Evolutionary conservation across 371 early-diverging fungal species (phyloP).

Genomic region (Basidiobolus meristosporus): DNA sequence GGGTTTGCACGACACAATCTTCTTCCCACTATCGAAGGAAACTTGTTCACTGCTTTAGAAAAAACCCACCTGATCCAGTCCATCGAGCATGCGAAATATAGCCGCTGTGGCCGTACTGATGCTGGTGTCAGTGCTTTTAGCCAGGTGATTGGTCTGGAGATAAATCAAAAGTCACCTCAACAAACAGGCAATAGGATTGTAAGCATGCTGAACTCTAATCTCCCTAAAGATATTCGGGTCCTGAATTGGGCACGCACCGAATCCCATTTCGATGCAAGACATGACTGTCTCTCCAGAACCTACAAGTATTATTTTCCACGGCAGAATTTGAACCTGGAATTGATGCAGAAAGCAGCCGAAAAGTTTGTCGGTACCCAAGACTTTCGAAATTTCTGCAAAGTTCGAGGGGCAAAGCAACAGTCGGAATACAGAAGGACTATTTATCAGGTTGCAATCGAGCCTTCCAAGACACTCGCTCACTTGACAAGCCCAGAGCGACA

Average conservation of each 20-base stretch:
- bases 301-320: constrained; percentile 86
- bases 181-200: constrained; percentile 9
- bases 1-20: constrained; percentile 54
- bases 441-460: constrained; percentile 1
- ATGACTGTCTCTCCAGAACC: constrained; percentile 62
- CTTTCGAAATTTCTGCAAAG: constrained; percentile 87
- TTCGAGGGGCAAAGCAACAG: not conserved
- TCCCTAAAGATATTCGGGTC: constrained; percentile 82
- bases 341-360: constrained; percentile 65
- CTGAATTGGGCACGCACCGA: constrained; percentile 79
- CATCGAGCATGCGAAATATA: constrained; percentile 35
- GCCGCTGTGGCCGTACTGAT: constrained; percentile 88
- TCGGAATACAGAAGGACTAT: not conserved
- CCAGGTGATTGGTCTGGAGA: constrained; percentile 70
- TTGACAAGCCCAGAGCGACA: constrained; percentile 51
- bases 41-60: constrained; percentile 56
- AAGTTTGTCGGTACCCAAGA: constrained; percentile 70
- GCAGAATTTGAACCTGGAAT: constrained; percentile 32
- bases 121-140: constrained; percentile 86
- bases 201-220: constrained; percentile 57
- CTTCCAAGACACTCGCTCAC: constrained; percentile 27
- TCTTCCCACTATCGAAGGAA: constrained; percentile 64
- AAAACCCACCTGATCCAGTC: constrained; percentile 46
- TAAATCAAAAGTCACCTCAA: constrained; percentile 27
- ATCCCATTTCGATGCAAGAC: constrained; percentile 69